Base-by-base conservation (phyloP, 176 grass and related monocot genomes). In the Poa annua region DNA sequence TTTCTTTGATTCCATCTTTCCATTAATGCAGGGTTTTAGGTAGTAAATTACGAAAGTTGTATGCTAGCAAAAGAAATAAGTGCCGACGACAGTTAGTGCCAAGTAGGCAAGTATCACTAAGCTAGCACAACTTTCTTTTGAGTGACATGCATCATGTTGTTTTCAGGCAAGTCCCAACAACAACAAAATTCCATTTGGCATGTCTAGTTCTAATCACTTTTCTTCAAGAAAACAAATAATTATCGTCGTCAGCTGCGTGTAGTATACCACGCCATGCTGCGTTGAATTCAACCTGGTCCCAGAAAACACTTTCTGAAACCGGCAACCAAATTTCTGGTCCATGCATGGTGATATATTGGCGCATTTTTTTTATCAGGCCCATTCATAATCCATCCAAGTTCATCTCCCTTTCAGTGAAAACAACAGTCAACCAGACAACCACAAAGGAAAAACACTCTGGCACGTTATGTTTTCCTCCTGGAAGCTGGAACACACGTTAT, bases 261-360 rank as follows among this genome's bases (percentile, higher is more conserved):
- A 35, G 21, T 60, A 25, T n/a, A 36, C 25, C 52, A 67, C 12
- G 76, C 41, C 53, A 39, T 55, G n/a, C 17, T n/a, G 73, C 34
- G 87, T 81, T 86, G 83, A 82, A 67, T 90, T 90, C 88, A 83
- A 79, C 74, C 38, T 42, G 74, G 79, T 67, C 88, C 84, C 66
- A 6, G 10, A 64, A 13, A 64, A 34, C 61, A 38, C 76, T 17
- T 82, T 80, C 59, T 10, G 68, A 74, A 74, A 75, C 59, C 20
- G 48, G 68, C 25, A 83, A 73, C 16, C 35, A 52, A 61, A 81
- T 76, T 29, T 15, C 56, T 22, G 79, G 83, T 66, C 66, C 82
- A 38, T 74, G 83, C 79, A 70, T 54, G 87, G 83, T 55, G 71
- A 85, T n/a, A n/a, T n/a, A n/a, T 77, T 82, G 73, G 55, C 47